A percentile compares a stretch with the other conserved stretches of the same genome.
These are phyloP conservation scores for Lagenaria siceraria DNA, from an alignment of 306 rosid species.

Conservation along the genomic window DNA sequence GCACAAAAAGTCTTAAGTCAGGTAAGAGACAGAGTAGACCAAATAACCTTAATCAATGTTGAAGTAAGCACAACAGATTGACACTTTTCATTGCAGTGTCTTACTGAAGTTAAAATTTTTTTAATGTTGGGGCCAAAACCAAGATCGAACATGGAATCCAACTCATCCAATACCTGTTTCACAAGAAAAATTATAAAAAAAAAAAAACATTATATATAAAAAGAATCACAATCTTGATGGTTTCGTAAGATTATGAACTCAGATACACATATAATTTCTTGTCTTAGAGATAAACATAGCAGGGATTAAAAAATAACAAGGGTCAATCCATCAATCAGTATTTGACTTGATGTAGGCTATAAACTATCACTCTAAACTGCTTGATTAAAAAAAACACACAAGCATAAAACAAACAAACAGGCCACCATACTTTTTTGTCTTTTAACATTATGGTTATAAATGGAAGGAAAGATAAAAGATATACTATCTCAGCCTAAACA, in stretches of 20 bases:
- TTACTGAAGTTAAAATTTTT: not conserved
- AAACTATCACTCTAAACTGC: not conserved
- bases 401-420: too few species aligned
- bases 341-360: not conserved
- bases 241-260: not conserved
- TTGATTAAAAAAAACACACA: too few species aligned
- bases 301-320: not conserved
- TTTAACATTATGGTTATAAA: not conserved
- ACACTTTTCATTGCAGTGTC: not conserved
- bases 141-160: not conserved
- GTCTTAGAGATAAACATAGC: not conserved
- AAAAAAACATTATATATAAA: not conserved
- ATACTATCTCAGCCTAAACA: not conserved
- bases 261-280: not conserved
- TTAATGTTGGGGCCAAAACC: not conserved
- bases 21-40: conserved; percentile 7
- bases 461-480: not conserved
- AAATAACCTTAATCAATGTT: conserved; percentile 70
- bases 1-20: not conserved
- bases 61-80: conserved; percentile 27
- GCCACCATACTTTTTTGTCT: too few species aligned
- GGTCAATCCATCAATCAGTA: not conserved
- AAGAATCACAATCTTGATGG: not conserved
- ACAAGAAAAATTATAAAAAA: not conserved
- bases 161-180: conserved; percentile 5